Evolutionary conservation across 2,329 filamentous ascomycete species (phyloP).

Genomic region (Neopestalotiopsis clavispora): DNA sequence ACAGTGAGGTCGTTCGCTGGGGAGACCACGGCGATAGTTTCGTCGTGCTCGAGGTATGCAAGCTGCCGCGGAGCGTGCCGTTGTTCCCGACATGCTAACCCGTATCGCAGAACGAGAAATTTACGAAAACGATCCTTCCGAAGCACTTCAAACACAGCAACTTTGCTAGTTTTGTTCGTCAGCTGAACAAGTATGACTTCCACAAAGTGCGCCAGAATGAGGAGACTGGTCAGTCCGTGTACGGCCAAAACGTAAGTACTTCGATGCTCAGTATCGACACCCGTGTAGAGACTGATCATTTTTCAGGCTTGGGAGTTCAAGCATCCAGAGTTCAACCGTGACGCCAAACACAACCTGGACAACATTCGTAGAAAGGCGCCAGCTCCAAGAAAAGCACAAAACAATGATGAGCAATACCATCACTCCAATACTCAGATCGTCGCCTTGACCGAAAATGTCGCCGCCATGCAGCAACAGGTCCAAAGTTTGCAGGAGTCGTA

Average conservation of each 20-base stretch:
- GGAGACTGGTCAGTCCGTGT: constrained; percentile 80
- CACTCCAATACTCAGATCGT: constrained; percentile 87
- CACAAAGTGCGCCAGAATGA: constrained; percentile 92
- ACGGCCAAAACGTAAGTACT: constrained; percentile 74
- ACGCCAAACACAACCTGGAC: constrained; percentile 95
- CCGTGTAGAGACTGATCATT: constrained; percentile 32
- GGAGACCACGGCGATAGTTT: constrained; percentile 94
- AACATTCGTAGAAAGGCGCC: constrained; percentile 97
- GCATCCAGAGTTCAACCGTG: constrained; percentile 92
- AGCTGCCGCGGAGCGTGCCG: constrained; percentile 21
- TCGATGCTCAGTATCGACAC: constrained; percentile 19
- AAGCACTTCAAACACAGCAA: constrained; percentile 89
- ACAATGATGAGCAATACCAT: constrained; percentile 72
- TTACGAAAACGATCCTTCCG: constrained; percentile 80
- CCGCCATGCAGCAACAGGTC: constrained; percentile 90
- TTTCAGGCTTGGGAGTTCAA: constrained; percentile 91
- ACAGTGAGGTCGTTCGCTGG: constrained; percentile 93
- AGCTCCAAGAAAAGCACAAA: constrained; percentile 77
- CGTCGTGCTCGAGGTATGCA: constrained; percentile 88
- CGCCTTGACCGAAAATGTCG: constrained; percentile 83
- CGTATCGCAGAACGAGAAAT: constrained; percentile 80
- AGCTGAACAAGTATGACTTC: constrained; percentile 82
- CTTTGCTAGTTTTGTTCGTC: constrained; percentile 79
- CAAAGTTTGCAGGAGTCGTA: constrained; percentile 86
- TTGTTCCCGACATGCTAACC: constrained; percentile 25